These are phyloP conservation scores for Solioccasus polychromus DNA, from an alignment of 768 basidiomycete genomes.

Conservation along the genomic window DNA sequence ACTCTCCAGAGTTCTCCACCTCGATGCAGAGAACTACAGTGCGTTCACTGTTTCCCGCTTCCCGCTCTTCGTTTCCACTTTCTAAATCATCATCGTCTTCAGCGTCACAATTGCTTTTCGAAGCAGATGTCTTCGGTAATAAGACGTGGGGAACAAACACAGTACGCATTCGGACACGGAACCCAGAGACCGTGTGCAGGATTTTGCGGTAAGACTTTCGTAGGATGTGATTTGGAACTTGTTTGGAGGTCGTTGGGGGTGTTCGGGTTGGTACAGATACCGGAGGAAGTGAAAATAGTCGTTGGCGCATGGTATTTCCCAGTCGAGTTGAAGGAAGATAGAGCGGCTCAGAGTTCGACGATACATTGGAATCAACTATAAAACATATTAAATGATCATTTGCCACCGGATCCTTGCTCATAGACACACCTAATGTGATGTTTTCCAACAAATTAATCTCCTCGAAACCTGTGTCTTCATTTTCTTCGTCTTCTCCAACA, in stretches of 20 bases:
- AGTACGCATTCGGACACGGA: slow-evolving; percentile 91
- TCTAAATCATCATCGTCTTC: slow-evolving; percentile 36
- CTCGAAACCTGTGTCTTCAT: slow-evolving; percentile 48
- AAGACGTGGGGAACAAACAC: slow-evolving; percentile 87
- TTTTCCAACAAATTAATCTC: slow-evolving; percentile 71
- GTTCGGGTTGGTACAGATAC: slow-evolving; percentile 41
- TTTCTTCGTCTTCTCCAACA: slow-evolving; percentile 34
- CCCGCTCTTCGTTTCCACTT: slow-evolving; percentile 45
- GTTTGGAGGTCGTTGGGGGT: slow-evolving; percentile 47
- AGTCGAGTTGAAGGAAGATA: slow-evolving; percentile 69
- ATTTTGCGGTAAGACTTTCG: slow-evolving; percentile 85
- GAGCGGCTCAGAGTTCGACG: slow-evolving; percentile 34
- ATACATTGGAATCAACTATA: slow-evolving; percentile 45
- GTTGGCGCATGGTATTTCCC: slow-evolving; percentile 62
- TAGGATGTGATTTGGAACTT: slow-evolving; percentile 60
- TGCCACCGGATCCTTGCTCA: neutral
- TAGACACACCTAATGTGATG: slow-evolving; percentile 53
- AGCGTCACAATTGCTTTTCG: slow-evolving; percentile 31
- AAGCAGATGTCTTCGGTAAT: slow-evolving; percentile 41
- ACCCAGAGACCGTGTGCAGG: slow-evolving; percentile 74
- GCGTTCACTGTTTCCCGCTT: slow-evolving; percentile 76
- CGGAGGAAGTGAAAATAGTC: slow-evolving; percentile 61
- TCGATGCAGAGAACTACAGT: slow-evolving; percentile 91
- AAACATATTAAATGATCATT: neutral
- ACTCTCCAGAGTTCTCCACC: slow-evolving; percentile 77